Evolutionary conservation across 2,329 filamentous ascomycete genomes (phyloP), one percentile per base, ranked within the genome.

Genomic region (Nannizzia gypsea): DNA sequence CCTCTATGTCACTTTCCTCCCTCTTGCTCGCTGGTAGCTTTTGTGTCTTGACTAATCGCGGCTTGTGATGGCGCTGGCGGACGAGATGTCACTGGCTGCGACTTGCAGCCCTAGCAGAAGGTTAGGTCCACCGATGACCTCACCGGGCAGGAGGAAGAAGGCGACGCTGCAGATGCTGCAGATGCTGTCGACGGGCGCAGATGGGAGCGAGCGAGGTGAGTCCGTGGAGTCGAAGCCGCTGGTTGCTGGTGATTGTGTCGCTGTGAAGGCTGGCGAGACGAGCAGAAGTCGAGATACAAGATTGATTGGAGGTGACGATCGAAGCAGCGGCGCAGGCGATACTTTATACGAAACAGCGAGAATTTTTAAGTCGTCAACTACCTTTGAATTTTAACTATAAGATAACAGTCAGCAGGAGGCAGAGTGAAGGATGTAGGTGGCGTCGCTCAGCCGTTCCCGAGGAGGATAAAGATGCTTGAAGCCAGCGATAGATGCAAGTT

Each of bases 101-200:
- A 42, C 38, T 15, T 54, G 48, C 48, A 54, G 48, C 48, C 11
- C 48, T 36, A 54, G 48, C 48, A 54, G 38, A 5, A 54, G 26
- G 24, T 20, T 34, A 54, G 48, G 48, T 26, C 48, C 48, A 54
- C 48, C 48, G 48, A 54, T 54, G 26, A 54, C 48, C 48, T 54
- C 48, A 54, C 48, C 28, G 48, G 48, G 13, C 26, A 54, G 48
- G 48, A 34, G 48, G 31, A 31, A 26, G 20, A 17, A n/a, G n/a
- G n/a, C n/a, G 48, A 54, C 31, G 26, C 20, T 20, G 24, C n/a
- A 11, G 11, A 34, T n/a, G n/a, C n/a, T n/a, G n/a, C n/a, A n/a
- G 48, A 34, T 8, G 13, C n/a, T 31, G 28, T 11, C 5, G 15
- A 11, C 8, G 48, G 15, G 34, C 5, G 28, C 31, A 13, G n/a